Base-by-base conservation (phyloP, 371 early-diverging fungal species). In the Syncephalis fuscata region DNA sequence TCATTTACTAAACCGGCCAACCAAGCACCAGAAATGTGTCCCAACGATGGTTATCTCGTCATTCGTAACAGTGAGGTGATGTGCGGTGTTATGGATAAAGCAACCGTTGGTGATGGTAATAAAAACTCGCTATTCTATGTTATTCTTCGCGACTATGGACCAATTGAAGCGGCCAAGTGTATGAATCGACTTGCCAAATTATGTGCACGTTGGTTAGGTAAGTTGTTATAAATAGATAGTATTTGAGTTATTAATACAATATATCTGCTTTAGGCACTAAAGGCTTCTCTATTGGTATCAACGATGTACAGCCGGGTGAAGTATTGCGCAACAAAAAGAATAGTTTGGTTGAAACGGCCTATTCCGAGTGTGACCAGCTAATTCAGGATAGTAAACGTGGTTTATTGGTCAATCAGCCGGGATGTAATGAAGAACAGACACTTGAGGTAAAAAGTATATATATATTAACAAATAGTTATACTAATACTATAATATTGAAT, bases 201-300 rank as follows among this genome's bases (percentile, higher is more conserved):
- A 9, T 87, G 88, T 52, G 90, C 93, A 3, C 67, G 95, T 40
- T 98, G 86, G 83, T 65, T 94, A 21, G 83, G 82, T 68, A 46
- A 32, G 11, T 32, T 4, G 11, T 11, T 32, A 7, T 32, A 4
- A 32, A 22, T 39, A 44, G 24, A 8, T 23, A n/a, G n/a, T 21
- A 16, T 50, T 23, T 25, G 10, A 16, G 17, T 39, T 55, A 32
- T 32, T 16, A 5, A 39, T 20, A 19, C 39, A 17, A 22, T 16
- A 40, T 49, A 65, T 80, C 80, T 3, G n/a, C n/a, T 32, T 11
- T 32, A 32, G 32, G 32, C 32, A 92, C 95, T 55, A 78, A 85
- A 49, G 98, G 98, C 39, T 96, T 98, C 69, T 93, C 94, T 3
- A 95, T 98, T 51, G 98, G 98, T 52, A 88, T 99, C 49, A 85